Base-by-base conservation (phyloP, 306 rosid species). In the Aeschynomene evenia region DNA sequence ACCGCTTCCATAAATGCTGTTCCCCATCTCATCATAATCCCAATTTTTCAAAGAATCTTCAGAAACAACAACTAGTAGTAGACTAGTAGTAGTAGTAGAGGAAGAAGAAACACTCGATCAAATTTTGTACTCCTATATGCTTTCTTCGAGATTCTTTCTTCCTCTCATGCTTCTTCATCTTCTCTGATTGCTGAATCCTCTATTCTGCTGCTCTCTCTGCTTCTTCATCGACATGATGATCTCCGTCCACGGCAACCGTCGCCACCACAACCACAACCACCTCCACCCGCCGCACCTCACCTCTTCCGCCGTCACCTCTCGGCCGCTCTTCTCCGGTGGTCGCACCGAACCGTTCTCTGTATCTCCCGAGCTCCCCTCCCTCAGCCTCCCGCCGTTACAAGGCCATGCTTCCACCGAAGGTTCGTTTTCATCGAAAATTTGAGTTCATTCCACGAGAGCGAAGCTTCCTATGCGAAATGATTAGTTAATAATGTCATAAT, bases 221-320 rank as follows among this genome's bases (percentile, higher is more conserved):
- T 42, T 34, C 37, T 6, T 1, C 56, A 42, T 42, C 3, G 18
- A 52, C 77, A 85, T 92, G 92, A 85, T 92, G n/a, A n/a, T n/a
- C 72, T 77, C 98, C 28, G 92, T 87, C 31, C 88, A 85, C 51
- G 95, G 92, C 63, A 96, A 87, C 42, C 87, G 71, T 36, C 86
- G 78, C 40, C 83, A 57, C 70, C 86, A 60, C 55, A 86, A 79
- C 57, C 81, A n/a, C n/a, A n/a, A n/a, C n/a, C n/a, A 77, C 43
- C 79, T 63, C 66, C 87, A 65, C 54, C 91, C 75, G 77, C 77
- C 76, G 5, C 79, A 61, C 80, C 74, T 78, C 19, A 9, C 64
- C 0, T 85, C 79, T 4, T 65, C 76, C 9, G 57, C 73, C 37
- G 79, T 55, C 56, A 45, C 62, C 6, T 58, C 83, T 26, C 80